These are phyloP conservation scores for Dillenia suffruticosa DNA, from an alignment of 164 flowering plant genomes.

Conservation along the genomic window DNA sequence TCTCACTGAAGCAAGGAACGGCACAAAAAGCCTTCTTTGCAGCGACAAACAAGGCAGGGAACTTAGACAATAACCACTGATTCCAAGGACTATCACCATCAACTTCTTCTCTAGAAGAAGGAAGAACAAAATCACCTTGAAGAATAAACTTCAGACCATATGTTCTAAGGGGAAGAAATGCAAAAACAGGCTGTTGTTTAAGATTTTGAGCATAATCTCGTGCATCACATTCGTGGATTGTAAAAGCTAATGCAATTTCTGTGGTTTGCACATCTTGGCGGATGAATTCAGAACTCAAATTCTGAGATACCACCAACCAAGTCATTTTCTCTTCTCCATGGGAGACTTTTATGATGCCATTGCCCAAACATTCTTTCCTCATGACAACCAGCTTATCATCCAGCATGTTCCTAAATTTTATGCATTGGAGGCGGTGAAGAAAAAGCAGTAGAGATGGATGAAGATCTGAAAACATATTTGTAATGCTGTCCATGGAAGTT, in stretches of 20 bases:
- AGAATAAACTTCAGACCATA: slow-evolving; percentile 94
- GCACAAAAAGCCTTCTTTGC: slow-evolving; percentile 70
- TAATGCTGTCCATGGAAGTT: slow-evolving; percentile 36
- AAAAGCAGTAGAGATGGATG: slow-evolving; percentile 90
- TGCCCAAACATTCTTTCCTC: slow-evolving; percentile 64
- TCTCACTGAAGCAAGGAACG: slow-evolving; percentile 64
- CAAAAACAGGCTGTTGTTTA: slow-evolving; percentile 85
- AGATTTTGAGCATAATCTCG: slow-evolving; percentile 51
- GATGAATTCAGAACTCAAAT: slow-evolving; percentile 40
- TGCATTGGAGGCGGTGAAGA: slow-evolving; percentile 86
- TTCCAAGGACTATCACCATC: slow-evolving; percentile 95
- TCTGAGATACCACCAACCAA: slow-evolving; percentile 74
- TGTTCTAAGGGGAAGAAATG: slow-evolving; percentile 89
- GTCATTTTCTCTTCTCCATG: slow-evolving; percentile 70
- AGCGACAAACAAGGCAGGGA: slow-evolving; percentile 72
- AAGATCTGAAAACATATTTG: slow-evolving; percentile 87
- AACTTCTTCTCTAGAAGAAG: slow-evolving; percentile 97
- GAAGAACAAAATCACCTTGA: slow-evolving; percentile 93
- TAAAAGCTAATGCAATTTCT: slow-evolving; percentile 87
- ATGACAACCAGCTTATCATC: slow-evolving; percentile 53
- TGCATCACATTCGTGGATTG: slow-evolving; percentile 48
- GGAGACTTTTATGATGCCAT: slow-evolving; percentile 74
- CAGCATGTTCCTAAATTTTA: slow-evolving; percentile 62
- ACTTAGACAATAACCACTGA: slow-evolving; percentile 88
- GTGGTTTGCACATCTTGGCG: slow-evolving; percentile 67